These are phyloP conservation scores for Glycine tomentella DNA, from an alignment of 306 rosid genomes.

Conservation along the genomic window DNA sequence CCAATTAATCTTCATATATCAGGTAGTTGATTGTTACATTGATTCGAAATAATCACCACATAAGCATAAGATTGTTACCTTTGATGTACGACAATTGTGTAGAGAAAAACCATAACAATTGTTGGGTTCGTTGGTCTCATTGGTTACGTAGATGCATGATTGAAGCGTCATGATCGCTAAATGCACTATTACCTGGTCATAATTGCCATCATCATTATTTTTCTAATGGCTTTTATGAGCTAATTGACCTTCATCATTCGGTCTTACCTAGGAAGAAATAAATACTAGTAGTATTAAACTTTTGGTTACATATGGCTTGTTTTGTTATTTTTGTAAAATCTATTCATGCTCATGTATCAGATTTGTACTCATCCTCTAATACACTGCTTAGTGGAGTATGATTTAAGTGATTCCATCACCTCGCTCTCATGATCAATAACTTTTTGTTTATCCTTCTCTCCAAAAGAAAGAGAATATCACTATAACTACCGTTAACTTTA, in stretches of 20 bases:
- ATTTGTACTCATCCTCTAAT: background rate
- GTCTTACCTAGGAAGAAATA: background rate
- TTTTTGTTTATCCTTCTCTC: constrained; percentile 33
- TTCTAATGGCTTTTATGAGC: constrained; percentile 1
- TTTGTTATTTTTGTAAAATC: background rate
- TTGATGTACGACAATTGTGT: too few relatives aligned
- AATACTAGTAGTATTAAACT: background rate
- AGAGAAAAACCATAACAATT: too few relatives aligned
- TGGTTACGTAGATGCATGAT: constrained; percentile 33
- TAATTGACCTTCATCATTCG: constrained; percentile 3
- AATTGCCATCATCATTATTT: background rate
- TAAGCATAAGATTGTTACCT: too few relatives aligned
- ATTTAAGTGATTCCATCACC: constrained; percentile 31
- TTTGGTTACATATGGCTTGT: background rate
- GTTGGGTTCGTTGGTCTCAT: constrained; percentile 27
- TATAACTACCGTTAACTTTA: background rate
- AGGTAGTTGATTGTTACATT: background rate
- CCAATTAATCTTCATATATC: background rate
- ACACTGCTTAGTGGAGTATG: background rate
- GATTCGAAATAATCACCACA: background rate
- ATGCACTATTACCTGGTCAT: background rate
- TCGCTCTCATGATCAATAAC: constrained; percentile 7
- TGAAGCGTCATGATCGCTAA: constrained; percentile 2
- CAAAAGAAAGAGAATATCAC: background rate
- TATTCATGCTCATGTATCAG: background rate